Evolutionary conservation across 2,329 filamentous ascomycete genomes (phyloP), one percentile per base, ranked within the genome.

Genomic region (Fusarium phyllophilum): DNA sequence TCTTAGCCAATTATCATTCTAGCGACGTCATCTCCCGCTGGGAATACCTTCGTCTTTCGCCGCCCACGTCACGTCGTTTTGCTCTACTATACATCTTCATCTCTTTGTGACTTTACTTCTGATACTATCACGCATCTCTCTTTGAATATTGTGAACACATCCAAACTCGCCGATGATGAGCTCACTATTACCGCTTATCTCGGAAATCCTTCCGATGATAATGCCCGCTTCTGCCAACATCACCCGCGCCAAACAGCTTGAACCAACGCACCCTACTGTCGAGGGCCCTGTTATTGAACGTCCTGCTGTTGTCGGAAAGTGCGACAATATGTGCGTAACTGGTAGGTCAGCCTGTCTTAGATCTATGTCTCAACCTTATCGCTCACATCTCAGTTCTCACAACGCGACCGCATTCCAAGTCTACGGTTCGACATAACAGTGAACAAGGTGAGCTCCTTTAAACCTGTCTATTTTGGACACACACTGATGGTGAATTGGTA

Each of bases 401-500:
- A 44, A 89, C 91, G 5, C 89, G 89, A 72, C 90, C 92, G 12
- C 86, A 88, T 59, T 89, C 89, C 34, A 82, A 86, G 6, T 90
- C 90, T 1, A 87, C 89, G 11, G 85, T 94, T 29, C 91, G 92
- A 72, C 92, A 94, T 76, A 91, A 94, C 76, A 91, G 91, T 62
- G 87, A 90, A 78, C 90, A 93, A 85, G 89, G 89, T 90, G 78
- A 76, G 84, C 18, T 49, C 17, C 73, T 11, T 12, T 10, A 3
- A 31, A 3, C 7, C 2, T 33, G 14, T 38, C 13, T 41, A 38
- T 33, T 13, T 22, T 7, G 13, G 15, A 24, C 8, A 33, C 38
- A 59, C 31, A 54, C 61, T 72, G 72, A 61, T 29, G 60, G 48
- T 69, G 73, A 58, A 18, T 49, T 31, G 55, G 2, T 48, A 91